A percentile compares a stretch with the other conserved stretches of the same genome.
Conservation (phyloP, 23 red algal species). For the Chondrus crispus region DNA sequence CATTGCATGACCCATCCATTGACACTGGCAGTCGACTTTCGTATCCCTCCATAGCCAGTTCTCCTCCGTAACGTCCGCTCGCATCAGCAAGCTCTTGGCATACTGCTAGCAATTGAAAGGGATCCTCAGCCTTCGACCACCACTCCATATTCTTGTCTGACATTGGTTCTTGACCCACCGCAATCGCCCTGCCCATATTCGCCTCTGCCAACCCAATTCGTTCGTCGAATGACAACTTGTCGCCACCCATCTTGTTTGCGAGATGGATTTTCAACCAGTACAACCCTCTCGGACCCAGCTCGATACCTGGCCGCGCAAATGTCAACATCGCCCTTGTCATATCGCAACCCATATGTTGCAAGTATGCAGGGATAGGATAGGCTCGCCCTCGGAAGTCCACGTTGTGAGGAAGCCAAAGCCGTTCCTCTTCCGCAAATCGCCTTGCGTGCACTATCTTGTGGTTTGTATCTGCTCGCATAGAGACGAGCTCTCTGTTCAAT, state of each 20-base stretch:
- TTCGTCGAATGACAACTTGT: constrained; percentile 85
- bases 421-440: constrained; percentile 47
- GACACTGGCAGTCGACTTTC: constrained; percentile 69
- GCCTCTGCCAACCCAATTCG: constrained; percentile 66
- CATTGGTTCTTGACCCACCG: constrained; percentile 75
- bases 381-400: constrained; percentile 98
- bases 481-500: constrained; percentile 72
- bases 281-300: constrained; percentile 77
- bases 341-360: constrained; percentile 93
- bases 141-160: constrained; percentile 67
- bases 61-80: constrained; percentile 48
- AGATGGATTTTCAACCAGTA: constrained; percentile 96
- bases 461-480: constrained; percentile 65
- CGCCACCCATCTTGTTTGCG: constrained; percentile 78
- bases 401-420: constrained; percentile 92
- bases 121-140: constrained; percentile 88
- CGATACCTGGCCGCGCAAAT: constrained; percentile 69
- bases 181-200: constrained; percentile 48
- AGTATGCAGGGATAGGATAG: constrained; percentile 83
- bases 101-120: constrained; percentile 92
- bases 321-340: constrained; percentile 74
- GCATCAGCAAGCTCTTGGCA: constrained; percentile 71
- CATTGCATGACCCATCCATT: constrained; percentile 97
- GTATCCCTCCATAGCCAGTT: constrained; percentile 36
- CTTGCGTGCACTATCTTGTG: constrained; percentile 64